A percentile compares a stretch with the other conserved stretches of the same genome.
Conservation (phyloP, 495 filamentous ascomycete species). For the Corynascus novoguineensis region DNA sequence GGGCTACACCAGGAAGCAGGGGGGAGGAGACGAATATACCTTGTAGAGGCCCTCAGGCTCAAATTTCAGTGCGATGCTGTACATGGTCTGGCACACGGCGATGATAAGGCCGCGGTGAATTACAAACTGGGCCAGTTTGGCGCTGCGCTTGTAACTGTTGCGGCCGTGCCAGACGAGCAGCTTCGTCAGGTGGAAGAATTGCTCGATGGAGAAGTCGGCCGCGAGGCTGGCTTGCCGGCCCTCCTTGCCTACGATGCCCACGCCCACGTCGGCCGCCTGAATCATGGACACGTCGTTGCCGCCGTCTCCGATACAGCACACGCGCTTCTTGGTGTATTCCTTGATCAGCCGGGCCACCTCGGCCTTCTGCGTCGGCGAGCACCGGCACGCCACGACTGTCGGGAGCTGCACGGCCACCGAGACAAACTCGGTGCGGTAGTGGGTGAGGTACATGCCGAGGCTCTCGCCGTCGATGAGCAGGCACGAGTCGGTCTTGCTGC, state of each 20-base stretch:
- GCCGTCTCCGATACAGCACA: conserved; percentile 95
- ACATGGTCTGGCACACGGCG: conserved; percentile 93
- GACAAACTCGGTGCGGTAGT: conserved; percentile 81
- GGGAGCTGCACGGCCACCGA: conserved; percentile 80
- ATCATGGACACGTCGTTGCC: conserved; percentile 99
- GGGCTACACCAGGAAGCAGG: neutral
- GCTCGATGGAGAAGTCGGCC: conserved; percentile 91
- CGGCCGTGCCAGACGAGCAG: conserved; percentile 96
- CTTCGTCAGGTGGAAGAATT: conserved; percentile 95
- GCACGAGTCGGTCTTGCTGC: conserved; percentile 79
- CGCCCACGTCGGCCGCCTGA: conserved; percentile 93
- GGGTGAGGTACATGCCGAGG: conserved; percentile 70
- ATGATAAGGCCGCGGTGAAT: conserved; percentile 97
- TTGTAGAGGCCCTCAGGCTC: conserved; percentile 91
- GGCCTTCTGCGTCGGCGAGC: conserved; percentile 95
- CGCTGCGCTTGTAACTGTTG: conserved; percentile 91
- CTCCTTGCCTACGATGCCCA: conserved; percentile 98
- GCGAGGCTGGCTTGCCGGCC: conserved; percentile 91
- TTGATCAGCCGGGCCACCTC: conserved; percentile 90
- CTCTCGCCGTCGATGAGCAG: conserved; percentile 94
- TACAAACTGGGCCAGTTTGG: conserved; percentile 95
- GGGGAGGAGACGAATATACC: conserved; percentile 30
- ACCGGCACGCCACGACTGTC: conserved; percentile 92
- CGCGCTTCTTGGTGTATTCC: conserved; percentile 82
- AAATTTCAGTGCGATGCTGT: conserved; percentile 83